A percentile compares a stretch with the other conserved stretches of the same genome.
Evolutionary conservation across 768 basidiomycete species (phyloP).

Genomic region (Rubroboletus satanas): DNA sequence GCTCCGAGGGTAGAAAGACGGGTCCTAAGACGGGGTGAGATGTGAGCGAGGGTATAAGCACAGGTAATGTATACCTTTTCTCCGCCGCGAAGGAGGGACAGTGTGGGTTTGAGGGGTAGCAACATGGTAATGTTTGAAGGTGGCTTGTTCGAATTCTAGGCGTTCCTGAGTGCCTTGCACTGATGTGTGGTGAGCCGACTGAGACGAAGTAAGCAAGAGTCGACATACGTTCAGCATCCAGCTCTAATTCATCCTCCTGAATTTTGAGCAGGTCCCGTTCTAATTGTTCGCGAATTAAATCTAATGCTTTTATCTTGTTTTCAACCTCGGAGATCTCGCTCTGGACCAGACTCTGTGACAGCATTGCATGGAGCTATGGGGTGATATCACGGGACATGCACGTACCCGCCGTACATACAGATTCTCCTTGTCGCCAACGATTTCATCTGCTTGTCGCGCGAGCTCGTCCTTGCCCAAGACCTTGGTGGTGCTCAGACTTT

Average conservation of each 20-base stretch:
- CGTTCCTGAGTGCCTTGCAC: slow-evolving; percentile 90
- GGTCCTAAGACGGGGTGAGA: slow-evolving; percentile 54
- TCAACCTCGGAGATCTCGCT: slow-evolving; percentile 88
- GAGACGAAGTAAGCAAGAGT: not conserved
- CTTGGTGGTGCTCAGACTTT: slow-evolving; percentile 67
- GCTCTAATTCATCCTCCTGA: slow-evolving; percentile 92
- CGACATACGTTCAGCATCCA: slow-evolving; percentile 90
- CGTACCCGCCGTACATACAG: slow-evolving; percentile 78
- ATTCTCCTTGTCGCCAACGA: slow-evolving; percentile 89
- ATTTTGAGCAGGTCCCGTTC: slow-evolving; percentile 80
- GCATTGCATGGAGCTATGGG: slow-evolving; percentile 4
- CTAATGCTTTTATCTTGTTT: slow-evolving; percentile 82
- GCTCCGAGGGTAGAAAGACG: slow-evolving; percentile 94
- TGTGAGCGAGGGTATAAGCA: not conserved
- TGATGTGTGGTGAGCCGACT: slow-evolving; percentile 29
- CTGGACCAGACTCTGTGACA: slow-evolving; percentile 69
- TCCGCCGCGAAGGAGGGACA: slow-evolving; percentile 30
- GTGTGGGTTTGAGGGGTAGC: slow-evolving; percentile 9
- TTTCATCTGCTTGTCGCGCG: slow-evolving; percentile 78
- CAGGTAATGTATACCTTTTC: slow-evolving; percentile 23
- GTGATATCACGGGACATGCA: slow-evolving; percentile 4
- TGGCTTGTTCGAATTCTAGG: slow-evolving; percentile 62
- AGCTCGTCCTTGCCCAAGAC: slow-evolving; percentile 82
- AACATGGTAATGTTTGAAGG: slow-evolving; percentile 26
- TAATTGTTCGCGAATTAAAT: slow-evolving; percentile 72